Base-by-base conservation (phyloP, 2,329 filamentous ascomycete genomes). In the Thelonectria discophora region DNA sequence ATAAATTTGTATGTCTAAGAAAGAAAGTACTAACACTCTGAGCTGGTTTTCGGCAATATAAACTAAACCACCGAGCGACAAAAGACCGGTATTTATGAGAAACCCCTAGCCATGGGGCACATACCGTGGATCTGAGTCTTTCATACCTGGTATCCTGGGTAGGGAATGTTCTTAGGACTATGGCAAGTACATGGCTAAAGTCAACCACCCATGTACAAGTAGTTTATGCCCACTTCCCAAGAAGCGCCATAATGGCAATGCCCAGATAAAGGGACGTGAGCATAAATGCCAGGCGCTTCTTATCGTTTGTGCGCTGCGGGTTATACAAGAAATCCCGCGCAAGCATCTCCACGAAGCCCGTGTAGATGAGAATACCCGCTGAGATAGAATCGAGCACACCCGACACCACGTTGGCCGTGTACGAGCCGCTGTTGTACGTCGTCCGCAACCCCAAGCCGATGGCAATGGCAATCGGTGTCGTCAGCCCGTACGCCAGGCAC, bases 361-460 rank as follows among this genome's bases (percentile, higher is more conserved):
- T 96, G 76, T 97, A 97, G 59, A 97, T 89, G 51, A 97, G 80
- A 63, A 97, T 95, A 34, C 93, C 93, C 0, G 91, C 91, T 34
- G 88, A 92, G 67, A 96, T 90, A 1, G 90, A 86, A 73, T 97
- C 92, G 65, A 97, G 93, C 0, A 96, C 81, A 11, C 93, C 93
- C 67, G 93, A 93, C 63, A 93, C 85, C 40, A 96, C 84, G 62
- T 90, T 80, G 1, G 75, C 72, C 2, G 69, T 73, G n/a, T 50
- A 64, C 1, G 65, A 66, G 3, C 63, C 62, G 34, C 70, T 73
- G 55, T 74, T 59, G 55, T 73, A 74, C n/a, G 67, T 72, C 10
- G 71, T 68, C 46, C 67, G 76, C 32, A 84, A 54, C 3, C 82
- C 82, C 1, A 86, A 68, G 0, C 83, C 84, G 49, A 80, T 77